Conservation (phyloP, 352 stramenopile species). For the Poterioochromonas sp. region DNA sequence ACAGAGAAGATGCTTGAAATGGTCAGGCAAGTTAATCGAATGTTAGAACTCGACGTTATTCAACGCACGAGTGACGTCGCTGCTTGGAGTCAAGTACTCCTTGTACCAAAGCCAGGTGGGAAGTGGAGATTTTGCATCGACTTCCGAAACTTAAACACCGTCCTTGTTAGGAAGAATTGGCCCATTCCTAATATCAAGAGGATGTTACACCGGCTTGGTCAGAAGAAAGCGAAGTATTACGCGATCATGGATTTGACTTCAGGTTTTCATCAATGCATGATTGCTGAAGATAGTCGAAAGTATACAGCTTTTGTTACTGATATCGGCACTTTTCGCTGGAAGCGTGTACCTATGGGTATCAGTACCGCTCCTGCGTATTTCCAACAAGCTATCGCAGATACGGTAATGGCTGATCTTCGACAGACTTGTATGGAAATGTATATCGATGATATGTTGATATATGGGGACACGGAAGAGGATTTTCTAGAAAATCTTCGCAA, state of each 20-base stretch:
- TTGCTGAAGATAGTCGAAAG: not conserved
- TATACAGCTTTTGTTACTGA: not conserved
- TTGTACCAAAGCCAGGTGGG: not conserved
- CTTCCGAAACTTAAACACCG: not conserved
- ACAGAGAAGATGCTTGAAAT: not conserved
- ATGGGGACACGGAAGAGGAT: not conserved
- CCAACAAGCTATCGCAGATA: not conserved
- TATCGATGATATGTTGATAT: constrained; percentile 1
- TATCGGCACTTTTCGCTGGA: not conserved
- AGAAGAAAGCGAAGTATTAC: not conserved
- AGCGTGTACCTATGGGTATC: not conserved
- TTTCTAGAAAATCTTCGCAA: not conserved
- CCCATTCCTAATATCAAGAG: not conserved
- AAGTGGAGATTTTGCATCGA: constrained; percentile 25
- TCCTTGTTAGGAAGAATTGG: not conserved
- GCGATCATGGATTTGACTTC: not conserved
- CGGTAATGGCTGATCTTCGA: not conserved
- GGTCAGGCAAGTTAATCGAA: not conserved
- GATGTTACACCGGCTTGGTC: not conserved
- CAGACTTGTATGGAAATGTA: not conserved
- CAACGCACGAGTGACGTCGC: not conserved
- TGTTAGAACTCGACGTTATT: not conserved
- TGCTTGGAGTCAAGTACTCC: not conserved
- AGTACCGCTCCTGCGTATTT: not conserved
- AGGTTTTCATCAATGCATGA: constrained; percentile 8